Evolutionary conservation across 2,329 filamentous ascomycete species (phyloP).

Genomic region (Monilinia polystroma): DNA sequence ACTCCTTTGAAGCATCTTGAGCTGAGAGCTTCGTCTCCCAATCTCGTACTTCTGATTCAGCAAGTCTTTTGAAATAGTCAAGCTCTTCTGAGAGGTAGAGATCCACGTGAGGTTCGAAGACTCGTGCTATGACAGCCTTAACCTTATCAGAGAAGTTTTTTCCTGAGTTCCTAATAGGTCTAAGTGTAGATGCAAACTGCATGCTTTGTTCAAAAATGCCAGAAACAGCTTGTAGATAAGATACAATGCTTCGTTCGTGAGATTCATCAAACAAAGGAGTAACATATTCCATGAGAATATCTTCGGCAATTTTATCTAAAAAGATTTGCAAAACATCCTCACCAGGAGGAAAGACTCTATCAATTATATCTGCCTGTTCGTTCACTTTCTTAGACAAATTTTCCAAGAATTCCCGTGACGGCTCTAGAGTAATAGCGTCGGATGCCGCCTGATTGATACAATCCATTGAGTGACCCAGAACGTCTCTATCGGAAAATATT

Average conservation of each 20-base stretch:
- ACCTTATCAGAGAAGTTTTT: constrained; percentile 63
- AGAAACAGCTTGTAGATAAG: constrained; percentile 82
- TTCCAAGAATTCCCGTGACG: constrained; percentile 79
- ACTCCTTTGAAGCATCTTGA: constrained; percentile 86
- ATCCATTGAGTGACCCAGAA: constrained; percentile 73
- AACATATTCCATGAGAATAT: constrained; percentile 80
- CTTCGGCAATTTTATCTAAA: constrained; percentile 78
- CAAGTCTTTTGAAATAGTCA: constrained; percentile 75
- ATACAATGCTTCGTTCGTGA: constrained; percentile 69
- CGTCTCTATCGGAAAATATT: constrained; percentile 70
- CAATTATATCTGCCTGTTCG: constrained; percentile 77
- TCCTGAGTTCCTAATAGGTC: constrained; percentile 62
- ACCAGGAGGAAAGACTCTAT: constrained; percentile 73
- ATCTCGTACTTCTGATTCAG: constrained; percentile 71
- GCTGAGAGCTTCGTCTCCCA: constrained; percentile 94
- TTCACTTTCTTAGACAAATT: constrained; percentile 72
- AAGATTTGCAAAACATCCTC: constrained; percentile 73
- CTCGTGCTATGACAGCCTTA: constrained; percentile 64
- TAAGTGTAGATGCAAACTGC: constrained; percentile 71
- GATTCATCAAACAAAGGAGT: constrained; percentile 84
- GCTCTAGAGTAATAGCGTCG: constrained; percentile 72
- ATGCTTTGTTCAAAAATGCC: constrained; percentile 84
- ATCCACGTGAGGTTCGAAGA: constrained; percentile 93
- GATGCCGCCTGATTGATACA: constrained; percentile 69
- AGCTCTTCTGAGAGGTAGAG: constrained; percentile 90